Conservation (phyloP, 345 rosid genomes). For the Eucalyptus marginata region DNA sequence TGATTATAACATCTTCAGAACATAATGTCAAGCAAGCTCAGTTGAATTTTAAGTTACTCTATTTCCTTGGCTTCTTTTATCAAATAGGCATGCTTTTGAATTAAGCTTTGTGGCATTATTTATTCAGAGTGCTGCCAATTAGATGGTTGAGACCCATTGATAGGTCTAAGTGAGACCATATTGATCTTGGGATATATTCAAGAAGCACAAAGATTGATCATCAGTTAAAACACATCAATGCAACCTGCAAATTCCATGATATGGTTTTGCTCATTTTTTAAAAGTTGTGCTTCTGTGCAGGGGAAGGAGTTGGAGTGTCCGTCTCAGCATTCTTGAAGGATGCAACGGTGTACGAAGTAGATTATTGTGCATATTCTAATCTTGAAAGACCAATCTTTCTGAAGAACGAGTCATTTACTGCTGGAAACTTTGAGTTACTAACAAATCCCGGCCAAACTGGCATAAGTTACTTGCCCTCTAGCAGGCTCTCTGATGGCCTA, state of each 20-base stretch:
- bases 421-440: conserved; percentile 45
- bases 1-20: background rate
- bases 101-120: background rate
- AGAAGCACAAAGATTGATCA: background rate
- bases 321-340: conserved; percentile 47
- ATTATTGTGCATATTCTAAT: conserved; percentile 60
- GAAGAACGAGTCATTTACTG: conserved; percentile 2
- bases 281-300: conserved; percentile 8
- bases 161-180: background rate
- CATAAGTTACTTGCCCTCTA: conserved; percentile 8
- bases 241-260: background rate
- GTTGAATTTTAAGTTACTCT: background rate
- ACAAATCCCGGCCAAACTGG: conserved; percentile 29
- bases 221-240: background rate
- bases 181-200: background rate
- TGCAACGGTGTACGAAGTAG: conserved; percentile 40
- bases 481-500: background rate
- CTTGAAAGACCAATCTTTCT: conserved; percentile 31
- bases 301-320: conserved; percentile 82
- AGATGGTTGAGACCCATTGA: background rate
- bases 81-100: background rate
- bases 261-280: background rate
- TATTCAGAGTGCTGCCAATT: background rate
- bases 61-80: background rate
- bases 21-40: background rate